These are phyloP conservation scores for Larix kaempferi DNA, from an alignment of 75 land plant species.

Conservation along the genomic window DNA sequence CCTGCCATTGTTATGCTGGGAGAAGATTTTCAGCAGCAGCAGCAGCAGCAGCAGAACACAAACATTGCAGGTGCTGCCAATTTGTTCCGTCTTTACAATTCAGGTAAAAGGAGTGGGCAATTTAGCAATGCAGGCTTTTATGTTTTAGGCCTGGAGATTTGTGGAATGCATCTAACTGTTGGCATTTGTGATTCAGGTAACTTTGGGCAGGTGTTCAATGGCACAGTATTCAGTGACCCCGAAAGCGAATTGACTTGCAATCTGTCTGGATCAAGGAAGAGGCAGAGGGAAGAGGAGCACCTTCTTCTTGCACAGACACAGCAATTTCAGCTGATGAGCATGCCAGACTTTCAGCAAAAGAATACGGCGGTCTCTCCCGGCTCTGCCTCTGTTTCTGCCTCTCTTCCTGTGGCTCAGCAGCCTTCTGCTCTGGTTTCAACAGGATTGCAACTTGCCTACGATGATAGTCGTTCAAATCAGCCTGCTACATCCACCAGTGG, in stretches of 20 bases:
- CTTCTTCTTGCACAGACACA: no score
- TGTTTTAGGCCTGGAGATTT: no score
- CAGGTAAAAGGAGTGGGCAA: constrained; percentile 10
- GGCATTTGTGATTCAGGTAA: not conserved
- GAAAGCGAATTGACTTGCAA: constrained; percentile 49
- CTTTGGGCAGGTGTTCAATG: constrained; percentile 9
- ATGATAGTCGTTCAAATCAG: constrained; percentile 13
- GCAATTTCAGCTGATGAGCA: no score
- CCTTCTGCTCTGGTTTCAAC: no score
- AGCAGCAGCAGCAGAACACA: constrained; percentile 11
- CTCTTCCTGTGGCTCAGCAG: no score
- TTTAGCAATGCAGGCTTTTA: no score
- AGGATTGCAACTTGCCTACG: constrained; percentile 26
- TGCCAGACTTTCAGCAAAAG: no score
- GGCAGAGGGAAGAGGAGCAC: constrained; percentile 21
- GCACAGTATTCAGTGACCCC: constrained; percentile 26
- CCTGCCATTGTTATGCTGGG: not conserved
- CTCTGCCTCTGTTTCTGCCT: no score
- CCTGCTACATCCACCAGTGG: constrained; percentile 30
- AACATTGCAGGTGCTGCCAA: not conserved
- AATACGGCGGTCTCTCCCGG: no score
- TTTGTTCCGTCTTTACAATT: constrained; percentile 13
- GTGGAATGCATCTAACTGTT: no score
- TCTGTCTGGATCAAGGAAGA: constrained; percentile 14
- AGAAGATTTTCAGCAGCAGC: not conserved